These are phyloP conservation scores for Phalaenopsis equestris DNA, from an alignment of 106 monocot genomes.

Conservation along the genomic window DNA sequence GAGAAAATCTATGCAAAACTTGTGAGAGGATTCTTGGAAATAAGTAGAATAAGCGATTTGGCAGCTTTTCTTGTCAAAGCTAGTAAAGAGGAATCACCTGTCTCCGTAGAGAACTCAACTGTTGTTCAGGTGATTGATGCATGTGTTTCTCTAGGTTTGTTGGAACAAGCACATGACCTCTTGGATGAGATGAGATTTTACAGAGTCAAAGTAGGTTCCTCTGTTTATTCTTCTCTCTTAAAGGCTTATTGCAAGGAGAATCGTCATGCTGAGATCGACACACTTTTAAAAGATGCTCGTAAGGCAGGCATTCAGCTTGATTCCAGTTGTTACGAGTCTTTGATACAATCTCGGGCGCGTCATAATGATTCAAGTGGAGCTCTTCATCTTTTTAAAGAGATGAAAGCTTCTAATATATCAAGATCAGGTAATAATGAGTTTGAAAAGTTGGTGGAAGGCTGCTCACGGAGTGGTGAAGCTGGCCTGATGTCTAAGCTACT, in stretches of 20 bases:
- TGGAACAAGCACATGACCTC: conserved; percentile 89
- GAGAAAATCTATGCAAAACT: conserved; percentile 90
- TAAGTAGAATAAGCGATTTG: conserved; percentile 54
- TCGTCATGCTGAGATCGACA: conserved; percentile 37
- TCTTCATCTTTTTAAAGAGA: conserved; percentile 60
- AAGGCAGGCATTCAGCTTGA: conserved; percentile 86
- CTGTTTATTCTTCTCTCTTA: conserved; percentile 68
- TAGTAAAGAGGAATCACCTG: conserved; percentile 58
- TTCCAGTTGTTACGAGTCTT: conserved; percentile 59
- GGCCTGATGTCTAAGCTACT: conserved; percentile 58
- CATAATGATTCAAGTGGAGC: conserved; percentile 47
- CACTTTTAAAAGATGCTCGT: conserved; percentile 64
- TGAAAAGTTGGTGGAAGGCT: conserved; percentile 46
- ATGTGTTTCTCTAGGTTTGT: conserved; percentile 58
- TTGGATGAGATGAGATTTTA: conserved; percentile 90
- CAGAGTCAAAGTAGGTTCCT: conserved; percentile 58
- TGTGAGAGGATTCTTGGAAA: conserved; percentile 63
- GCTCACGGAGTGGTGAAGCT: conserved; percentile 27
- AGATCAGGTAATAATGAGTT: conserved; percentile 33
- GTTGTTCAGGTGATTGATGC: conserved; percentile 77
- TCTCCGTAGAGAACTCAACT: conserved; percentile 58
- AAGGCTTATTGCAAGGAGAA: conserved; percentile 79
- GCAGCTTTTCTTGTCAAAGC: conserved; percentile 63
- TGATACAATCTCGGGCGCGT: conserved; percentile 46
- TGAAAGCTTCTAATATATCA: conserved; percentile 49